Conservation (phyloP, 495 filamentous ascomycete genomes). For the Neurospora sp. region DNA sequence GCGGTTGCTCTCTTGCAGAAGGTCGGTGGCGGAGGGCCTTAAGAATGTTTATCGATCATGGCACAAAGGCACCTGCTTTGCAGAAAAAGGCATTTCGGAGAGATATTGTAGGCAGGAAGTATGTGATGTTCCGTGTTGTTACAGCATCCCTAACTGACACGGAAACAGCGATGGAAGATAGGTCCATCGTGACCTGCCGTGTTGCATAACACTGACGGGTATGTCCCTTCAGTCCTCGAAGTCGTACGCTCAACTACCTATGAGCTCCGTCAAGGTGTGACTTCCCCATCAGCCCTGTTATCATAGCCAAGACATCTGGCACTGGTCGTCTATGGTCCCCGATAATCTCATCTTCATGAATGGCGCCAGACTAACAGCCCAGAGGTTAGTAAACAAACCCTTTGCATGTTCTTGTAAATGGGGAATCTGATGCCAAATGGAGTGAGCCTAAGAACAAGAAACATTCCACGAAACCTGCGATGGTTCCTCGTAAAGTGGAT, state of each 20-base stretch:
- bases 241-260: background rate
- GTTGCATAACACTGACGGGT: background rate
- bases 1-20: background rate
- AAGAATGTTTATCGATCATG: too few relatives aligned
- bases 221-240: background rate
- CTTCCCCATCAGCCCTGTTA: background rate
- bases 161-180: background rate
- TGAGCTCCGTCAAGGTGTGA: background rate
- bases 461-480: too few relatives aligned
- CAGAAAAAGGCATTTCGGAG: too few relatives aligned
- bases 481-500: too few relatives aligned
- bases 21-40: background rate
- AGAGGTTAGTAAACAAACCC: too few relatives aligned
- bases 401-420: too few relatives aligned
- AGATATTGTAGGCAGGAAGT: background rate
- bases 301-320: background rate
- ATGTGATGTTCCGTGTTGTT: background rate
- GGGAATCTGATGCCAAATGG: too few relatives aligned
- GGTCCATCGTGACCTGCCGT: too few relatives aligned
- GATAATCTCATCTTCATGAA: too few relatives aligned
- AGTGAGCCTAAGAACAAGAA: too few relatives aligned
- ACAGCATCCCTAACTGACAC: background rate
- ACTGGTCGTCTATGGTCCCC: too few relatives aligned
- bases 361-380: too few relatives aligned
- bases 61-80: background rate